Conservation (phyloP, 768 basidiomycete species). For the Boletus vermiculosoides region DNA sequence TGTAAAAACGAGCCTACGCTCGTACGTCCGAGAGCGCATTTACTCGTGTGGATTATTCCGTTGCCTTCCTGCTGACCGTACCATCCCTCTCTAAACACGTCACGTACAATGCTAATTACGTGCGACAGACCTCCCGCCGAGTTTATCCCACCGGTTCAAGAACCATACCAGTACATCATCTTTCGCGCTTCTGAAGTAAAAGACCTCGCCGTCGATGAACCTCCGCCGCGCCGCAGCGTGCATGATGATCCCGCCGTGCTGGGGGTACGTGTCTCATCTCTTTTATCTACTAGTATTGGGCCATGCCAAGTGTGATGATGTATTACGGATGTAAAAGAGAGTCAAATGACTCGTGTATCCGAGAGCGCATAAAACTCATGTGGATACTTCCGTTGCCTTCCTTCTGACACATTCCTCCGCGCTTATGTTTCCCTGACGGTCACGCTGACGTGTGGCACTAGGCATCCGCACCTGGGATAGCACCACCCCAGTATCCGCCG, state of each 20-base stretch:
- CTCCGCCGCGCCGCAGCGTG: conserved; percentile 55
- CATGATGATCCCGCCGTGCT: conserved; percentile 85
- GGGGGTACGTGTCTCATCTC: conserved; percentile 51
- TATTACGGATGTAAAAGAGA: conserved; percentile 47
- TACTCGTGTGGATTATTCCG: conserved; percentile 57
- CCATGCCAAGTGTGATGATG: conserved; percentile 37
- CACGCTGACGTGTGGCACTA: conserved; percentile 25
- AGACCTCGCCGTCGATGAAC: conserved; percentile 82
- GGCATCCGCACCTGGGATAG: conserved; percentile 49
- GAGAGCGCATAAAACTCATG: conserved; percentile 47
- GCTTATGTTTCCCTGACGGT: neutral
- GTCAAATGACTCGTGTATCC: conserved; percentile 35
- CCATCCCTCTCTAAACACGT: neutral
- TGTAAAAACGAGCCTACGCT: conserved; percentile 40
- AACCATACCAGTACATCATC: conserved; percentile 87
- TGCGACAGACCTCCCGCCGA: conserved; percentile 60
- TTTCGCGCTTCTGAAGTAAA: conserved; percentile 90
- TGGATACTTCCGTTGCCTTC: conserved; percentile 63
- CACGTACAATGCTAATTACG: conserved; percentile 27
- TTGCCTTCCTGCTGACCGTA: conserved; percentile 62
- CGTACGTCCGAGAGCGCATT: conserved; percentile 43
- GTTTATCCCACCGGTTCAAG: conserved; percentile 80
- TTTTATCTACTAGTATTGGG: neutral
- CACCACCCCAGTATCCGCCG: conserved; percentile 30
- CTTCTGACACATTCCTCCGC: conserved; percentile 42